A percentile compares a stretch with the other conserved stretches of the same genome.
phyloP scores from a whole-genome alignment of 2,329 filamentous ascomycete species.

The Endocalyx cinctus region DNA sequence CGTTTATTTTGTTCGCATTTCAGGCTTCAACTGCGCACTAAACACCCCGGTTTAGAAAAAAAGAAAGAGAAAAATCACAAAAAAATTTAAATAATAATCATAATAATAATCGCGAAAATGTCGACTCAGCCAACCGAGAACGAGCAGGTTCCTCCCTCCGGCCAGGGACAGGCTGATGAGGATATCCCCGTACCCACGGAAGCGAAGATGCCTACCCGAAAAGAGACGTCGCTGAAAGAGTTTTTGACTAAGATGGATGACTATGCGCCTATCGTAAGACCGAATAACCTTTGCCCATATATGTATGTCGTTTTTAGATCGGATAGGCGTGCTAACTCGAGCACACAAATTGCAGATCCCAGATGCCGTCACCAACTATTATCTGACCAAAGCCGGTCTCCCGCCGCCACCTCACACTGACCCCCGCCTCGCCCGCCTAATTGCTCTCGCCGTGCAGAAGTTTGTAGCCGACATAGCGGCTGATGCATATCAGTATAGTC shows the following conservation, averaged over 20 bases:
- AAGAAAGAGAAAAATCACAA: too few relatives aligned
- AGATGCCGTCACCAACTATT: constrained; percentile 96
- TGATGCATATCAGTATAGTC: constrained; percentile 95
- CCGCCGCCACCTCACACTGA: constrained; percentile 89
- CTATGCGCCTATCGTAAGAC: constrained; percentile 85
- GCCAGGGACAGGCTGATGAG: constrained; percentile 20
- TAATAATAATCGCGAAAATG: constrained; percentile 19
- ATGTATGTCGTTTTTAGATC: too few relatives aligned
- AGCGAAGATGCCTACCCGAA: constrained; percentile 68
- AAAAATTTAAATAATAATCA: too few relatives aligned
- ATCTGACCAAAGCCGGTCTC: constrained; percentile 91
- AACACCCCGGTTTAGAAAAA: too few relatives aligned
- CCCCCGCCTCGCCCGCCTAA: constrained; percentile 81
- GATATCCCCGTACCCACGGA: constrained; percentile 33
- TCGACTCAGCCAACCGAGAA: constrained; percentile 24
- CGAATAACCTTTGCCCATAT: background rate
- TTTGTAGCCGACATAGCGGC: constrained; percentile 97
- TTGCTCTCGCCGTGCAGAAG: constrained; percentile 97
- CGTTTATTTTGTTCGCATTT: too few relatives aligned
- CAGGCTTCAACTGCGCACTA: too few relatives aligned
- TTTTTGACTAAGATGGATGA: constrained; percentile 97
- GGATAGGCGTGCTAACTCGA: too few relatives aligned
- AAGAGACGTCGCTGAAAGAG: constrained; percentile 88
- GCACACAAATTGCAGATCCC: constrained; percentile 85
- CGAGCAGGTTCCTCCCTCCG: constrained; percentile 21